A percentile compares a stretch with the other conserved stretches of the same genome.
Evolutionary conservation across 2,329 filamentous ascomycete species (phyloP).

Genomic region (Xenosphaeropsis pyriputrescens): DNA sequence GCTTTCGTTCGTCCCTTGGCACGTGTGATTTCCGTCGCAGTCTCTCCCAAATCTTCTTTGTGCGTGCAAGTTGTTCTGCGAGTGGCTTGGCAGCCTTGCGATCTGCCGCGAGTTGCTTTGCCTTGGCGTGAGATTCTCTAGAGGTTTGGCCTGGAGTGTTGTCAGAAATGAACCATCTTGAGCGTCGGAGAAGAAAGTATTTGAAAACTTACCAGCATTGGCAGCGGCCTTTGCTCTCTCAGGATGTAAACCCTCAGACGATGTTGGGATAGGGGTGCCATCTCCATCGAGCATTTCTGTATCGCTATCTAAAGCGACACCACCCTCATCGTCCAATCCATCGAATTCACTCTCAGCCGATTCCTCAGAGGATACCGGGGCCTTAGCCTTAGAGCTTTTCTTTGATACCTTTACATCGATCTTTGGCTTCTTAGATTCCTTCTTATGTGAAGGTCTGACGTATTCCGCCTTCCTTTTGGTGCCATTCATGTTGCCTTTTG

Average conservation of each 20-base stretch:
- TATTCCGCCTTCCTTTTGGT: conserved; percentile 42
- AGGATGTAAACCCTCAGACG: conserved; percentile 18
- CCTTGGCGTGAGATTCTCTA: conserved; percentile 82
- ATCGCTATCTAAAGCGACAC: conserved; percentile 12
- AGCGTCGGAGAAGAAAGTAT: neutral
- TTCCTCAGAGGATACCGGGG: conserved; percentile 15
- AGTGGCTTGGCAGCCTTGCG: conserved; percentile 88
- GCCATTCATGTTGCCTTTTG: conserved; percentile 28
- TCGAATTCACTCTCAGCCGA: conserved; percentile 24
- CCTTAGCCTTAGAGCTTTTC: conserved; percentile 16
- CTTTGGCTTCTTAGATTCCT: conserved; percentile 35
- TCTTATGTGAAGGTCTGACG: conserved; percentile 26
- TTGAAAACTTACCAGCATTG: conserved; percentile 10
- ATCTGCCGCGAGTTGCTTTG: conserved; percentile 76
- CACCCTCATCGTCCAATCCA: conserved; percentile 21
- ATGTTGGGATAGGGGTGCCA: conserved; percentile 18
- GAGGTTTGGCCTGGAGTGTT: conserved; percentile 41
- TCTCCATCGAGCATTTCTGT: conserved; percentile 18
- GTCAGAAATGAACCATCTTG: conserved; percentile 13
- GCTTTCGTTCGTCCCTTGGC: conserved; percentile 73
- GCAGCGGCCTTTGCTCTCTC: conserved; percentile 17
- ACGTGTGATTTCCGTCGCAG: conserved; percentile 89
- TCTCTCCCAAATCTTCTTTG: conserved; percentile 96
- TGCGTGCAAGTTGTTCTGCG: conserved; percentile 73
- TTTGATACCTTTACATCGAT: conserved; percentile 18